Percentiles rank a stretch among this genome's conserved stretches.
Evolutionary conservation across 768 basidiomycete genomes (phyloP).

Genomic region (Aureoboletus auriporus): DNA sequence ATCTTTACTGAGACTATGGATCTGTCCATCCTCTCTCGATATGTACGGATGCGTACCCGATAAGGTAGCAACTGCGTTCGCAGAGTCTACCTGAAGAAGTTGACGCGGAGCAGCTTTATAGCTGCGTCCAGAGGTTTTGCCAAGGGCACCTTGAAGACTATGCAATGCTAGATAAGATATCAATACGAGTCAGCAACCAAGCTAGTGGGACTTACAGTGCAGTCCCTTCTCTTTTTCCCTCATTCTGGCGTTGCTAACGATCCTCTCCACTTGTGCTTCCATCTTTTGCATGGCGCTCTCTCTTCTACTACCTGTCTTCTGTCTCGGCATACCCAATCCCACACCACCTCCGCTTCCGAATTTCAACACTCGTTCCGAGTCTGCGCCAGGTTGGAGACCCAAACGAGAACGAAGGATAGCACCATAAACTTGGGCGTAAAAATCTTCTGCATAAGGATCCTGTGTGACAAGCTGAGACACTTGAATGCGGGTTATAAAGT

Average conservation of each 20-base stretch:
- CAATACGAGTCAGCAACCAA: slow-evolving; percentile 2
- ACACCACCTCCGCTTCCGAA: slow-evolving; percentile 87
- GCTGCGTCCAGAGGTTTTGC: slow-evolving; percentile 89
- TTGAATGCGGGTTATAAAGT: slow-evolving; percentile 98
- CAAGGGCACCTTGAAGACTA: slow-evolving; percentile 88
- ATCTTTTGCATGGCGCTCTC: slow-evolving; percentile 89
- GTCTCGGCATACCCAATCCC: slow-evolving; percentile 49
- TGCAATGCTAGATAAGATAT: slow-evolving; percentile 47
- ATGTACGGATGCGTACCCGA: slow-evolving; percentile 46
- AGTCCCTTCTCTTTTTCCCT: slow-evolving; percentile 82
- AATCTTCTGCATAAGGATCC: slow-evolving; percentile 97
- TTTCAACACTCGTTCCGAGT: slow-evolving; percentile 73
- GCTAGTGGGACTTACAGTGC: slow-evolving; percentile 39
- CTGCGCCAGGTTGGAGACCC: slow-evolving; percentile 59
- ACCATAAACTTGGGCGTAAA: slow-evolving; percentile 95
- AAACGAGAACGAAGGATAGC: slow-evolving; percentile 77
- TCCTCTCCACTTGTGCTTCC: slow-evolving; percentile 93
- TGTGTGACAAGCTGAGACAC: slow-evolving; percentile 96
- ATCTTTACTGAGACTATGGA: slow-evolving; percentile 20
- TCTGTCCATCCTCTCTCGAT: slow-evolving; percentile 48
- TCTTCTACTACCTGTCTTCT: slow-evolving; percentile 60
- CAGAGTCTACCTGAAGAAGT: slow-evolving; percentile 81
- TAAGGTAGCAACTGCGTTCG: slow-evolving; percentile 32
- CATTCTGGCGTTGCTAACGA: slow-evolving; percentile 86
- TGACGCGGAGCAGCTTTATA: slow-evolving; percentile 97